These are phyloP conservation scores for Thermothelomyces thermophilus DNA, from an alignment of 2,329 filamentous ascomycete species.

Conservation along the genomic window DNA sequence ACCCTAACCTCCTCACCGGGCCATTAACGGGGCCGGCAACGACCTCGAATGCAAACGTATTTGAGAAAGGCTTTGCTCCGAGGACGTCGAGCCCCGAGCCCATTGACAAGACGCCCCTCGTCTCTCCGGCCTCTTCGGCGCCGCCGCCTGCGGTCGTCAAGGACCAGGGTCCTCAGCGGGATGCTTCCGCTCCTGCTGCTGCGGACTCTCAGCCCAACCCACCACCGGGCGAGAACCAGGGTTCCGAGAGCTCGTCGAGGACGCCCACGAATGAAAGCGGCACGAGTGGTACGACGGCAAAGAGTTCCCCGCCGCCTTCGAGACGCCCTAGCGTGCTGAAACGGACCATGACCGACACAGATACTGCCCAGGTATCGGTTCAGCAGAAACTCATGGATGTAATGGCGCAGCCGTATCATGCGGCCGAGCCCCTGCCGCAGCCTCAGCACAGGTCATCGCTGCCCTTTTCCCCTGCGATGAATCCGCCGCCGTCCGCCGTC, in stretches of 20 bases:
- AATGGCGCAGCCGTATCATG: slow-evolving; percentile 72
- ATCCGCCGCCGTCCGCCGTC: slow-evolving; percentile 43
- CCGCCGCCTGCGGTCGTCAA: slow-evolving; percentile 8
- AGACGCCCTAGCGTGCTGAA: slow-evolving; percentile 63
- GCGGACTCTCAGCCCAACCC: slow-evolving; percentile 12
- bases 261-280: slow-evolving; percentile 51
- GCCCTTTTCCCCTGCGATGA: slow-evolving; percentile 34
- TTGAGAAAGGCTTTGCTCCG: slow-evolving; percentile 71
- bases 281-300: slow-evolving; percentile 45
- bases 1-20: slow-evolving; percentile 41
- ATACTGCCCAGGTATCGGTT: slow-evolving; percentile 65
- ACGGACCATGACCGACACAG: slow-evolving; percentile 88
- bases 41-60: slow-evolving; percentile 68
- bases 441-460: slow-evolving; percentile 33
- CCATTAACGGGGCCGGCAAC: slow-evolving; percentile 77
- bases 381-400: slow-evolving; percentile 81
- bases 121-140: slow-evolving; percentile 29
- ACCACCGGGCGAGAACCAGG: slow-evolving; percentile 23
- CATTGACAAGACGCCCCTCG: slow-evolving; percentile 30
- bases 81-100: slow-evolving; percentile 46
- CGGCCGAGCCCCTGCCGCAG: slow-evolving; percentile 36
- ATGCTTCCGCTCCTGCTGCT: not conserved
- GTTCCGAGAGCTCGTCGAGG: slow-evolving; percentile 46
- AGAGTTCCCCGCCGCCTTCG: slow-evolving; percentile 49
- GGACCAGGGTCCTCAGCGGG: not conserved